phyloP scores from a whole-genome alignment of 2,329 filamentous ascomycete species.

The Ambrosiella xylebori region DNA sequence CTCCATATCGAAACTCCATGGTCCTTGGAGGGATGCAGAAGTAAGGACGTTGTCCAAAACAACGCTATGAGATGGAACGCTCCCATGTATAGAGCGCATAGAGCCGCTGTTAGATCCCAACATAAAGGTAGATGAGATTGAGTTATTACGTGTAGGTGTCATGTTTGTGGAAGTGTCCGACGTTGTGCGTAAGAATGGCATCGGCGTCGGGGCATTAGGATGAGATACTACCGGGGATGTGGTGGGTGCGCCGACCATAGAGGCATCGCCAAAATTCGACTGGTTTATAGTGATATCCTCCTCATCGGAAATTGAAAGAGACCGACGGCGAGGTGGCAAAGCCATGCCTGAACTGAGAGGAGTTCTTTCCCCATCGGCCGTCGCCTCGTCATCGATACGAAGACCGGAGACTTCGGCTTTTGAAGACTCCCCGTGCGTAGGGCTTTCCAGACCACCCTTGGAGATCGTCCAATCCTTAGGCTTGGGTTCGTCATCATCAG shows the following conservation, averaged over 20 bases:
- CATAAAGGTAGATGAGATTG: conserved; percentile 31
- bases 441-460: conserved; percentile 13
- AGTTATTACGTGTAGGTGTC: conserved; percentile 34
- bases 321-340: conserved; percentile 1
- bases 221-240: conserved; percentile 14
- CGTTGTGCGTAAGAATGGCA: conserved; percentile 40
- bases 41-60: conserved; percentile 7
- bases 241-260: conserved; percentile 14
- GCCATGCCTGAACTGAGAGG: conserved; percentile 4
- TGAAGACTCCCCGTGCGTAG: conserved; percentile 24
- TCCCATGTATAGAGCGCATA: conserved; percentile 25
- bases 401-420: conserved; percentile 20
- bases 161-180: conserved; percentile 16
- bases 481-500: conserved; percentile 34
- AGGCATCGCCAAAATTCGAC: conserved; percentile 5
- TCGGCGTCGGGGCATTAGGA: conserved; percentile 20
- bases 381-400: conserved; percentile 13
- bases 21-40: not conserved
- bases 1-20: conserved; percentile 4
- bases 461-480: conserved; percentile 14
- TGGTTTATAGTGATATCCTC: not conserved
- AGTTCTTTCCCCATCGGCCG: conserved; percentile 1
- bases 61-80: conserved; percentile 40
- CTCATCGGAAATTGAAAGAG: conserved; percentile 1
- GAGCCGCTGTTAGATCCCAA: conserved; percentile 26